Conservation (phyloP, 1,284 basidiomycete species). For the Boletus austroedulis region DNA sequence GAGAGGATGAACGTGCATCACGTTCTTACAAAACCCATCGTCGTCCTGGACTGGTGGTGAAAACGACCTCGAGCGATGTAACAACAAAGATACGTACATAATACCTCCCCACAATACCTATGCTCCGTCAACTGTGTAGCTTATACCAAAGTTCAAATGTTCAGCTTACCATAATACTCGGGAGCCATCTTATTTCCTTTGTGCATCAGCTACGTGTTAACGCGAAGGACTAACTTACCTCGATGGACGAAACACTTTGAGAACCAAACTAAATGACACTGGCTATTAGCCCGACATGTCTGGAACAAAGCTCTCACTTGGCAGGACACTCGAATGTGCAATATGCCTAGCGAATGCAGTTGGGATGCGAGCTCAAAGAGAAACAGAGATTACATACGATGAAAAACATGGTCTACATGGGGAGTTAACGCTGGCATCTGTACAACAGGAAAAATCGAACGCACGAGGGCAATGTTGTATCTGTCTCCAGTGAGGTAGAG, state of each 20-base stretch:
- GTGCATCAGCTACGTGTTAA: constrained; percentile 6
- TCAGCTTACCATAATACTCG: constrained; percentile 44
- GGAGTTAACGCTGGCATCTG: not conserved
- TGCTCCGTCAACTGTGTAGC: not conserved
- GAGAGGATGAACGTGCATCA: constrained; percentile 24
- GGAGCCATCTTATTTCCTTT: constrained; percentile 32
- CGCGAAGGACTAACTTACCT: constrained; percentile 30
- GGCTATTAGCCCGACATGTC: not conserved
- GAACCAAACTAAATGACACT: constrained; percentile 38
- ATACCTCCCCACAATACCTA: constrained; percentile 50
- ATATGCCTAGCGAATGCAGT: constrained; percentile 17
- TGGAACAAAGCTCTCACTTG: constrained; percentile 19
- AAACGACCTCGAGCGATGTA: not conserved
- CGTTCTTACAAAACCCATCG: constrained; percentile 69
- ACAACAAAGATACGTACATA: constrained; percentile 37
- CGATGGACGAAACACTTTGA: constrained; percentile 53
- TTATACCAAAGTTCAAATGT: not conserved
- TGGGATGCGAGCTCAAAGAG: not conserved
- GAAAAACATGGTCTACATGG: constrained; percentile 62
- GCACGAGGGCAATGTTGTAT: constrained; percentile 65
- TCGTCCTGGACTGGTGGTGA: constrained; percentile 42
- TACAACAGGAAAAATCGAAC: constrained; percentile 8
- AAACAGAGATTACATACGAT: constrained; percentile 45
- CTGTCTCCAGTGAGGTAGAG: constrained; percentile 54
- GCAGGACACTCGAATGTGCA: constrained; percentile 35